A percentile compares a stretch with the other conserved stretches of the same genome.
These are phyloP conservation scores for Stentor coeruleus DNA, from an alignment of 73 alveolate species.

Conservation along the genomic window DNA sequence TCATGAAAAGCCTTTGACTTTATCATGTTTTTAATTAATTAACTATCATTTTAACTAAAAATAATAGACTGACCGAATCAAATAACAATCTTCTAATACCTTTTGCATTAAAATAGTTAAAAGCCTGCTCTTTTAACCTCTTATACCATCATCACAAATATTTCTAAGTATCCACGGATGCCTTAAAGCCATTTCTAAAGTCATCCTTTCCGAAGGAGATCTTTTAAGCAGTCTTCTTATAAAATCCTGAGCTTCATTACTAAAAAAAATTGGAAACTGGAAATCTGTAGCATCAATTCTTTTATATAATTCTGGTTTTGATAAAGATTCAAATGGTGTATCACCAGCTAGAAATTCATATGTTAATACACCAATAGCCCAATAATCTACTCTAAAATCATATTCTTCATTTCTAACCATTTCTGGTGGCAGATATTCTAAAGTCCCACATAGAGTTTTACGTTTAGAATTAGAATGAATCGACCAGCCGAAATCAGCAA, in stretches of 20 bases:
- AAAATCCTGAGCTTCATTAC: conserved; percentile 61
- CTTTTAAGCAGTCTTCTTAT: conserved; percentile 53
- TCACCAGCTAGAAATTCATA: conserved; percentile 90
- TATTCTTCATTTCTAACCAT: conserved; percentile 83
- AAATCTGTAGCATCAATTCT: conserved; percentile 56
- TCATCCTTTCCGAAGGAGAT: conserved; percentile 68
- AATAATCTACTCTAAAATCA: conserved; percentile 87
- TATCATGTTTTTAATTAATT: no score
- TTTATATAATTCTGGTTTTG: conserved; percentile 52
- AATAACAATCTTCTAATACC: neutral
- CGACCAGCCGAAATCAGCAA: conserved; percentile 97
- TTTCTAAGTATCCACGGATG: conserved; percentile 79
- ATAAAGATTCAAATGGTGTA: conserved; percentile 85
- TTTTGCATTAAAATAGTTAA: neutral
- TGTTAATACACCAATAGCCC: conserved; percentile 95
- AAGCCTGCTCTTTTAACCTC: neutral
- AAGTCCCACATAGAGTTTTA: conserved; percentile 93
- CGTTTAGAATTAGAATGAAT: conserved; percentile 71
- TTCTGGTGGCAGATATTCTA: conserved; percentile 98
- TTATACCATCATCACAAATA: no score
- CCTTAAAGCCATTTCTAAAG: conserved; percentile 62
- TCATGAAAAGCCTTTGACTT: no score
- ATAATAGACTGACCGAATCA: neutral
- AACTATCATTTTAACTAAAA: neutral
- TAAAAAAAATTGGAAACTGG: conserved; percentile 63